These are phyloP conservation scores for Tolypocladium ovalisporum DNA, from an alignment of 2,329 filamentous ascomycete genomes.

Conservation along the genomic window DNA sequence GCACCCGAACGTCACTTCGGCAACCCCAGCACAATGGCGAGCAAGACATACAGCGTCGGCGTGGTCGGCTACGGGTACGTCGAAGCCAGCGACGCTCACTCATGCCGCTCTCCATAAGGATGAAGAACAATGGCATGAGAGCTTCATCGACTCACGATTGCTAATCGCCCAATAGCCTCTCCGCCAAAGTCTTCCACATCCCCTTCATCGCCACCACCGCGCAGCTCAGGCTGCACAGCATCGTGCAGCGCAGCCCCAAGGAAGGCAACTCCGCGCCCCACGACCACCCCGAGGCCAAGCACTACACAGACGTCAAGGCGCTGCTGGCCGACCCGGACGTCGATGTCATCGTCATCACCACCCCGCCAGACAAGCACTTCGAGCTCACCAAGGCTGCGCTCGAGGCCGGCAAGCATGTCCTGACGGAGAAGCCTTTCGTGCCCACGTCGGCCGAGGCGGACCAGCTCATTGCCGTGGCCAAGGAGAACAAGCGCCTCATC, in stretches of 20 bases:
- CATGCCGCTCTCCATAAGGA: background rate
- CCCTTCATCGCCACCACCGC: conserved; percentile 59
- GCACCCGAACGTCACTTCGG: background rate
- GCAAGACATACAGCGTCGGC: conserved; percentile 36
- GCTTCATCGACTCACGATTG: background rate
- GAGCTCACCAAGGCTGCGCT: conserved; percentile 53
- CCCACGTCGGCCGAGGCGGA: conserved; percentile 58
- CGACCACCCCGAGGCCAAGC: conserved; percentile 55
- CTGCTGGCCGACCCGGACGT: conserved; percentile 55
- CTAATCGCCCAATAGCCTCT: conserved; percentile 28
- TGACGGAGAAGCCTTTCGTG: conserved; percentile 78
- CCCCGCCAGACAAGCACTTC: conserved; percentile 62
- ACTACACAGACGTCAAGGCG: conserved; percentile 50
- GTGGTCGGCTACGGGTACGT: conserved; percentile 40
- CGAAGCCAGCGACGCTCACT: background rate
- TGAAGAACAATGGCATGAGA: background rate
- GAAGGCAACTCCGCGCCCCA: conserved; percentile 53
- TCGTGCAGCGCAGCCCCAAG: conserved; percentile 64
- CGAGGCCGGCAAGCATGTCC: conserved; percentile 62
- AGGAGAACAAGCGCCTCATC: conserved; percentile 38
- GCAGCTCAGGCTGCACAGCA: conserved; percentile 57
- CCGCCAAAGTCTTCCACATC: conserved; percentile 76
- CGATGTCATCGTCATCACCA: conserved; percentile 61
- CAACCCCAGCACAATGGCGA: conserved; percentile 13
- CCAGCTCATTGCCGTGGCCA: conserved; percentile 45